Base-by-base conservation (phyloP, 2,329 filamentous ascomycete species). In the Periconia sp. region DNA sequence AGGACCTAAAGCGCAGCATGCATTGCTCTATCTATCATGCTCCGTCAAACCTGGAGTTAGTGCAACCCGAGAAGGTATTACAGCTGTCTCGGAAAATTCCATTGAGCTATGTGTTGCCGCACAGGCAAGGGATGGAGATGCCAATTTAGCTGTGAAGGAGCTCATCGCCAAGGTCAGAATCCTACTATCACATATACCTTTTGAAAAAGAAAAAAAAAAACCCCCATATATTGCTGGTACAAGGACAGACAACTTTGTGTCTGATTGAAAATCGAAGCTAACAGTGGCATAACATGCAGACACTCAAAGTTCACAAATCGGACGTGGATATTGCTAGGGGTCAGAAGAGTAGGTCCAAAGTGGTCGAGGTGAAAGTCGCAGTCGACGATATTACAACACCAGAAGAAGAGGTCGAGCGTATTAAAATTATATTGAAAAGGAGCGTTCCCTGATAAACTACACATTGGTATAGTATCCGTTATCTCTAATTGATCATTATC, bases 51-150 rank as follows among this genome's bases (percentile, higher is more conserved):
- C 88, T 0, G 85, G 86, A 3, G 82, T 83, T 13, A 85, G 78
- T 66, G 84, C 82, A 27, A 77, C 77, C 20, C 81, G 86, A 33
- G 82, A 89, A 61, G 87, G 87, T 14, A 77, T 91, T 43, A 66
- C 76, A 2, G 76, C 78, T 0, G 71, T 91, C 3, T 80, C 80
- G 0, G 79, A 84, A 20, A 78, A 83, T 7, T 75, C 74, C 2
- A 79, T 91, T 45, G 82, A 88, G 55, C 69, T 91, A 1, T 87
- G 85, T 45, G 87, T 90, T 2, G 74, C 86, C 0, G 87, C 86
- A 0, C 85, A 82, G 58, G 80, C 88, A 11, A 79, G 81, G 55
- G 85, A 90, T 14, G 86, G 87, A 14, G 85, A 89, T 65, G 84
- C 88, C 6, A 91, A 91, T 66, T 82, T 82, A 65, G 87, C 87